A percentile compares a stretch with the other conserved stretches of the same genome.
These are phyloP conservation scores for Podospora tetraspora DNA, from an alignment of 495 filamentous ascomycete species.

Conservation along the genomic window DNA sequence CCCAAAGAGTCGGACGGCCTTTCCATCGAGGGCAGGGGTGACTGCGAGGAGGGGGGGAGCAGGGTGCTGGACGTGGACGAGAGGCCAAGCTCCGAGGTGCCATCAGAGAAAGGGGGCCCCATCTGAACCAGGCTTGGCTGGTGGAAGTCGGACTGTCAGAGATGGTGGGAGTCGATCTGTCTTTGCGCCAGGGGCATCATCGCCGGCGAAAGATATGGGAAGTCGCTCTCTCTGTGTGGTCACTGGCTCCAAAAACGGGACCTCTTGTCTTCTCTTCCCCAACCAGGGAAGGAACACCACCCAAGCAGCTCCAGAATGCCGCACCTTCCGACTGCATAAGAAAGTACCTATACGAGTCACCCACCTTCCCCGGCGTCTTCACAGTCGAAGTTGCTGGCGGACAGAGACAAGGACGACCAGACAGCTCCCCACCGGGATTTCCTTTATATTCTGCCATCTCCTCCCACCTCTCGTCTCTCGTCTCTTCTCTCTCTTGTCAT, in stretches of 20 bases:
- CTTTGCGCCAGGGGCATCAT: neutral
- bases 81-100: neutral
- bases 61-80: constrained; percentile 1
- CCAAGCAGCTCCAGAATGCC: neutral
- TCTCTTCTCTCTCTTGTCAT: neutral
- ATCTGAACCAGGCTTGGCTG: neutral
- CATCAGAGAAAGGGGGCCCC: constrained; percentile 5
- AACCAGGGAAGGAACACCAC: neutral
- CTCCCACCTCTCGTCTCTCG: neutral
- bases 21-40: constrained; percentile 7
- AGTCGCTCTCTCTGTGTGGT: neutral
- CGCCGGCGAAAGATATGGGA: neutral
- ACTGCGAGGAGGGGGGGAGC: neutral
- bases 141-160: neutral
- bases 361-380: neutral
- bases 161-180: neutral
- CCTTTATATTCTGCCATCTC: neutral
- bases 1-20: constrained; percentile 5
- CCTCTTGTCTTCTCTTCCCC: neutral
- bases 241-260: neutral
- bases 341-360: neutral
- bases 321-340: neutral
- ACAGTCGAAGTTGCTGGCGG: neutral
- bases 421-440: neutral
- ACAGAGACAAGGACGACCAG: neutral